Conservation (phyloP, 331 rosid species). For the Saraca asoca region DNA sequence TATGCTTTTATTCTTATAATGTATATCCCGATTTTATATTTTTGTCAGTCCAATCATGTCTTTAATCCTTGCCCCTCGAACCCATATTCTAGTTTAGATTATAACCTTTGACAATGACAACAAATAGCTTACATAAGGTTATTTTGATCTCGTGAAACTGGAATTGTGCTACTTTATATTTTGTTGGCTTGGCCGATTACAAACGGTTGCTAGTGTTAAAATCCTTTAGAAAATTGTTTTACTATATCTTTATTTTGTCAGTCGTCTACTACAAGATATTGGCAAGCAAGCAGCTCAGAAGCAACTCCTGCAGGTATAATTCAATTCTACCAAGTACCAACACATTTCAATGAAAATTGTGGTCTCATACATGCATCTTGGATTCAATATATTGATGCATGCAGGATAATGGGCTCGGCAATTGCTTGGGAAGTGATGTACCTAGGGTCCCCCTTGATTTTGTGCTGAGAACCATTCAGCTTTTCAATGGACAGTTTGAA, state of each 20-base stretch:
- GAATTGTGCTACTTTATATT: background rate
- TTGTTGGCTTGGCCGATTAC: background rate
- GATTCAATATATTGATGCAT: conserved; percentile 21
- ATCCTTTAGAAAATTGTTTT: conserved; percentile 2
- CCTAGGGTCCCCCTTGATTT: conserved; percentile 25
- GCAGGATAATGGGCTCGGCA: conserved; percentile 41
- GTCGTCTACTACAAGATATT: conserved; percentile 32
- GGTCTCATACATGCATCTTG: conserved; percentile 19
- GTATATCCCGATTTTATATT: conserved; percentile 7
- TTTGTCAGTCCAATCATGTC: conserved; percentile 14
- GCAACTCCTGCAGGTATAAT: conserved; percentile 33
- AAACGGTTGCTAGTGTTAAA: too few relatives aligned
- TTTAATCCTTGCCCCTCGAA: background rate
- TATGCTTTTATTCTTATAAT: background rate
- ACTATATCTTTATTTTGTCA: conserved; percentile 33
- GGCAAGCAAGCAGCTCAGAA: conserved; percentile 26
- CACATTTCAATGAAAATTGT: conserved; percentile 16
- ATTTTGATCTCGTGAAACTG: too few relatives aligned
- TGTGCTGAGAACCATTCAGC: conserved; percentile 18
- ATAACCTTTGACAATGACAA: too few relatives aligned
- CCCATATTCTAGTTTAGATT: too few relatives aligned
- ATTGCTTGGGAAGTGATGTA: conserved; percentile 27
- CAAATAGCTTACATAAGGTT: too few relatives aligned
- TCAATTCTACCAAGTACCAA: background rate
- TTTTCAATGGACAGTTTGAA: conserved; percentile 28